Evolutionary conservation across 306 rosid genomes (phyloP).

Genomic region (Prunus fruticosa): DNA sequence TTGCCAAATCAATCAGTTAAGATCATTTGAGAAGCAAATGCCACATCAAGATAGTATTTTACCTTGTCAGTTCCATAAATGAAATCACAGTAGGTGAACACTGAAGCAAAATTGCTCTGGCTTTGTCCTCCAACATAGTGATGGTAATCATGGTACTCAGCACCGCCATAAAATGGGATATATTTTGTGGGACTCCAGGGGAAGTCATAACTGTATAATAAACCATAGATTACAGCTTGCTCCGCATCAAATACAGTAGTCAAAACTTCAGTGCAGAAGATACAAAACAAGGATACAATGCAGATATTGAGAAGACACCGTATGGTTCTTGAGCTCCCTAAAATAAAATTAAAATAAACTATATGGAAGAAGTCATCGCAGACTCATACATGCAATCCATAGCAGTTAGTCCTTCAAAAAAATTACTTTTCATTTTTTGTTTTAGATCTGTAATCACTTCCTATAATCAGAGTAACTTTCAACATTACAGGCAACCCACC

Average conservation of each 20-base stretch:
- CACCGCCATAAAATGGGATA: conserved; percentile 93
- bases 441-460: background rate
- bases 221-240: conserved; percentile 13
- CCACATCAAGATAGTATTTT: conserved; percentile 18
- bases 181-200: conserved; percentile 80
- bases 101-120: conserved; percentile 95
- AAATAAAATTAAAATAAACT: background rate
- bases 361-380: conserved; percentile 1
- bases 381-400: background rate
- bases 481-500: background rate
- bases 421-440: background rate
- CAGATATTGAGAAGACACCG: background rate
- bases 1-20: conserved; percentile 25
- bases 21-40: conserved; percentile 13
- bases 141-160: conserved; percentile 95
- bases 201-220: conserved; percentile 65
- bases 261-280: conserved; percentile 22
- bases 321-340: background rate
- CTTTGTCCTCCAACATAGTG: conserved; percentile 96
- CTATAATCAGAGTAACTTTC: background rate
- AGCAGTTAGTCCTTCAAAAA: background rate
- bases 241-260: conserved; percentile 1
- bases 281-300: background rate
- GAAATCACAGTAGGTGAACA: conserved; percentile 95
- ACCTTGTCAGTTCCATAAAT: conserved; percentile 99